These are phyloP conservation scores for Agaricus subrufescens DNA, from an alignment of 768 basidiomycete species.

Conservation along the genomic window DNA sequence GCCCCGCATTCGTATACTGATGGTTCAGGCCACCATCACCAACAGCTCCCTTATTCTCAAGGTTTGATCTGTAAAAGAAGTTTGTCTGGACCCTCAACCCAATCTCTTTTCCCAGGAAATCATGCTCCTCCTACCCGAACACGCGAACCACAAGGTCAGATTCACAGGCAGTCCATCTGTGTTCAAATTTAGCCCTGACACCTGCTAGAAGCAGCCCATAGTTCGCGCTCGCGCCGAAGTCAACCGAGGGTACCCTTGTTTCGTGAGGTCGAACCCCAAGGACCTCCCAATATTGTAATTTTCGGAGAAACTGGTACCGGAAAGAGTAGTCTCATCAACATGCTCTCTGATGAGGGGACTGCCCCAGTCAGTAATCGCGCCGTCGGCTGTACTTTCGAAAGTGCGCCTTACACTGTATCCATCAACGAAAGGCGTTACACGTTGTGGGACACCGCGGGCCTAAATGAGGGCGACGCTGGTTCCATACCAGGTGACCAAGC, in stretches of 20 bases:
- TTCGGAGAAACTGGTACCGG: slow-evolving; percentile 37
- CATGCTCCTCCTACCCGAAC: no score
- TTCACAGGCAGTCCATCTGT: neutral
- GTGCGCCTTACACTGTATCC: slow-evolving; percentile 18
- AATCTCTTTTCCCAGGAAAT: no score
- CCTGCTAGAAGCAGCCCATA: neutral
- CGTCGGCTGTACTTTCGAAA: slow-evolving; percentile 30
- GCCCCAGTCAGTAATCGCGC: slow-evolving; percentile 27
- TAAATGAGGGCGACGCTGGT: slow-evolving; percentile 28
- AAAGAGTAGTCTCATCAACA: slow-evolving; percentile 39
- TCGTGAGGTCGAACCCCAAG: neutral
- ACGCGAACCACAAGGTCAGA: no score
- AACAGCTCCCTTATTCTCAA: no score
- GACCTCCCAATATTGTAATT: slow-evolving; percentile 25
- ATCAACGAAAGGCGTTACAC: slow-evolving; percentile 21
- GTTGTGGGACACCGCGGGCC: slow-evolving; percentile 35
- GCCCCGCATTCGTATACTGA: no score
- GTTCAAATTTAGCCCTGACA: neutral
- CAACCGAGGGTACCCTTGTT: neutral
- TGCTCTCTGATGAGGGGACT: slow-evolving; percentile 24
- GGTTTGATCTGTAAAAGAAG: no score
- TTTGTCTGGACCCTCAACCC: no score
- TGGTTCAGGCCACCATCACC: no score
- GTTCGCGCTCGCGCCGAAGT: neutral
- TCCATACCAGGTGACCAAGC: slow-evolving; percentile 17